phyloP scores from a whole-genome alignment of 2,329 filamentous ascomycete genomes.

The Pyrenophora teres region DNA sequence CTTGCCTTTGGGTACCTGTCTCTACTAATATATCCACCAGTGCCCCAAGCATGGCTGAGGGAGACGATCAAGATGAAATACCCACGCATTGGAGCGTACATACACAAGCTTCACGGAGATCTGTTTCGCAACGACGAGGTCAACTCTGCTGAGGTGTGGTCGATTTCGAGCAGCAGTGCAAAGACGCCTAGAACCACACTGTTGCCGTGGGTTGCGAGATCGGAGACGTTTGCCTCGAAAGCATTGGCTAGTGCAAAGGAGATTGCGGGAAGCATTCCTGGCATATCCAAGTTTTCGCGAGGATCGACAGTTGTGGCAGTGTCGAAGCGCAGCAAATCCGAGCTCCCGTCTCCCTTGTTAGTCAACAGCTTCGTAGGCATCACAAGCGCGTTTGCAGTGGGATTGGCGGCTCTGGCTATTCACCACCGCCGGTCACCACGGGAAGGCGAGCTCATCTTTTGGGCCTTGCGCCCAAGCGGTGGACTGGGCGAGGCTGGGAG shows the following conservation, averaged over 20 bases:
- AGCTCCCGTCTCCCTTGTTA: slow-evolving; percentile 35
- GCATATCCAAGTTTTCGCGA: slow-evolving; percentile 27
- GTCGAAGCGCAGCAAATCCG: slow-evolving; percentile 23
- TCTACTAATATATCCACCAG: slow-evolving; percentile 67
- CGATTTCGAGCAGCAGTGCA: slow-evolving; percentile 23
- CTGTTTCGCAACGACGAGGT: slow-evolving; percentile 31
- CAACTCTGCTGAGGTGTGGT: slow-evolving; percentile 35
- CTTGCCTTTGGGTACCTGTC: slow-evolving; percentile 79
- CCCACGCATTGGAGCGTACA: slow-evolving; percentile 46
- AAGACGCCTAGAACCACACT: slow-evolving; percentile 1
- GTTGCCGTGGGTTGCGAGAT: slow-evolving; percentile 34
- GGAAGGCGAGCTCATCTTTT: slow-evolving; percentile 42
- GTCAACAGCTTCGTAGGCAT: slow-evolving; percentile 31
- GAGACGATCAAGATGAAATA: slow-evolving; percentile 60
- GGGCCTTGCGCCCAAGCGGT: slow-evolving; percentile 33
- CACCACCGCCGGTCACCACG: slow-evolving; percentile 41
- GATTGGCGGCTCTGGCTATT: slow-evolving; percentile 36
- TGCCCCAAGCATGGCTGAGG: slow-evolving; percentile 67
- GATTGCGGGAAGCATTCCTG: slow-evolving; percentile 28
- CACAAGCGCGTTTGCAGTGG: slow-evolving; percentile 27
- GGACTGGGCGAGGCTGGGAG: slow-evolving; percentile 40
- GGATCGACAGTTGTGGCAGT: slow-evolving; percentile 6
- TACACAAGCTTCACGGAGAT: slow-evolving; percentile 41
- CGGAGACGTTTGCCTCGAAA: slow-evolving; percentile 16
- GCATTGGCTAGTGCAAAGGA: slow-evolving; percentile 24